Conservation (phyloP, 169 alveolate species). For the Plasmodium sp. region DNA sequence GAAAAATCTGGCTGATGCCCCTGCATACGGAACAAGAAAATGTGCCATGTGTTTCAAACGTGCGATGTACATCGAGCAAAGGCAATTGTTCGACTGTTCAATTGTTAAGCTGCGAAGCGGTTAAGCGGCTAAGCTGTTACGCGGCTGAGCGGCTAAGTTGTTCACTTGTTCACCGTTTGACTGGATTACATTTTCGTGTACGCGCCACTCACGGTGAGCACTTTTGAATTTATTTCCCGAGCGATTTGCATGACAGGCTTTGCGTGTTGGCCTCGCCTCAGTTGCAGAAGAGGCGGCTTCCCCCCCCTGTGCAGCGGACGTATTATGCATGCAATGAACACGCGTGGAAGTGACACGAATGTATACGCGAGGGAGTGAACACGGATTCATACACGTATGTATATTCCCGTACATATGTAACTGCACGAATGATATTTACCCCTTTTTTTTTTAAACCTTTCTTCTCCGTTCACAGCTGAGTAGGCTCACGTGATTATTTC, state of each 20-base stretch:
- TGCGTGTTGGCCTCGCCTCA: background rate
- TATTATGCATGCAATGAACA: background rate
- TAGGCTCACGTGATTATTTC: background rate
- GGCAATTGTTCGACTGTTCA: background rate
- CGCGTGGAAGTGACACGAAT: background rate
- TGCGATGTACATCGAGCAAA: background rate
- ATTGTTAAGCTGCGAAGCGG: background rate
- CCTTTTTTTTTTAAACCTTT: background rate
- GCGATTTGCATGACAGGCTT: background rate
- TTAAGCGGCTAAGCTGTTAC: too few species aligned
- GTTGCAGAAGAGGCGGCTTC: background rate
- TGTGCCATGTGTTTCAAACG: background rate
- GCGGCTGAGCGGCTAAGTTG: background rate
- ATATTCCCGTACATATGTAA: background rate
- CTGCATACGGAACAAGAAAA: background rate
- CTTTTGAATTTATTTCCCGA: background rate
- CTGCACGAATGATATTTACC: background rate
- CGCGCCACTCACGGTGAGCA: background rate
- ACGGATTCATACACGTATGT: background rate
- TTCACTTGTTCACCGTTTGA: background rate
- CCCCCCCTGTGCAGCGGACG: background rate
- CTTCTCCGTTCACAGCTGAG: background rate
- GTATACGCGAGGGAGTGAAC: background rate
- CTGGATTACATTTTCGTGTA: background rate
- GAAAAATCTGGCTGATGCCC: background rate